phyloP scores from a whole-genome alignment of 805 yeast species.

The Barnettozyma populi region DNA sequence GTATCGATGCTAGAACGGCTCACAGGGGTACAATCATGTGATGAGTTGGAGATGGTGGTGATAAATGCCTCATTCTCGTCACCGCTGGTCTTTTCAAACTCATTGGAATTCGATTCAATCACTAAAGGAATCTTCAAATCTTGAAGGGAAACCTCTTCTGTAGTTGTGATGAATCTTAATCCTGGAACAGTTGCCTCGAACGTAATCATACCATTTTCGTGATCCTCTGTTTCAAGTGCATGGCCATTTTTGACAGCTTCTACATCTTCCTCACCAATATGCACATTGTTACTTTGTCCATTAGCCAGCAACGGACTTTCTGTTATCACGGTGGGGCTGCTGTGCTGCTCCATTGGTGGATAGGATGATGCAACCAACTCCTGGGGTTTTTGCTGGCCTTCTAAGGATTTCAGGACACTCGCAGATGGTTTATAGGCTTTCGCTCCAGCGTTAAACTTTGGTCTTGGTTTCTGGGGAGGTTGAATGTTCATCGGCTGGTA shows the following conservation, averaged over 20 bases:
- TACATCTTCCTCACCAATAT: background rate
- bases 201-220: background rate
- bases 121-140: slow-evolving; percentile 7
- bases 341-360: background rate
- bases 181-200: background rate
- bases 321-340: background rate
- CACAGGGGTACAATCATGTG: background rate
- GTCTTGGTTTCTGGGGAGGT: background rate
- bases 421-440: slow-evolving; percentile 2
- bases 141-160: background rate
- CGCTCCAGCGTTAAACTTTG: slow-evolving; percentile 1
- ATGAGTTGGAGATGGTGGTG: slow-evolving; percentile 3
- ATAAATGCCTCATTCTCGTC: background rate
- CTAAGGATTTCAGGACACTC: background rate
- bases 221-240: background rate
- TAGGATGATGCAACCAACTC: background rate
- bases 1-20: background rate
- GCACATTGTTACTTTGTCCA: background rate
- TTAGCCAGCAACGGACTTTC: background rate
- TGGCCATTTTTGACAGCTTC: background rate
- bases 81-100: background rate
- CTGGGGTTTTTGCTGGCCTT: background rate
- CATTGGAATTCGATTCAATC: slow-evolving; percentile 3
- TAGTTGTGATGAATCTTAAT: slow-evolving; percentile 6
- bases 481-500: background rate